Base-by-base conservation (phyloP, 805 yeast genomes). In the Isabelozyma heimii region DNA sequence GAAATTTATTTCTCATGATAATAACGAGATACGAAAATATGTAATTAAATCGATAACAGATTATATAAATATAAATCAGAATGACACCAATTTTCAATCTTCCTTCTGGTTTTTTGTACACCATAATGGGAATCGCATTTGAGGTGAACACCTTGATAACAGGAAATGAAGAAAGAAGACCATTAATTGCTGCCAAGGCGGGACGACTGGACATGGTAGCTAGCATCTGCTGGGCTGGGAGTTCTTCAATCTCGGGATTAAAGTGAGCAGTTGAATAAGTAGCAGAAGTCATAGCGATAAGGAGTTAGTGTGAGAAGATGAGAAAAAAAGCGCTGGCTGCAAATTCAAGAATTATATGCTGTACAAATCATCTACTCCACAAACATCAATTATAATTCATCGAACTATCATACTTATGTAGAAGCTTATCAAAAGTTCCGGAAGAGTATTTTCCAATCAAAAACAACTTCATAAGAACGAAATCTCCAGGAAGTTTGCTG, bases 161-260 rank as follows among this genome's bases (percentile, higher is more conserved):
- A 15, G 87, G 86, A 58, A 80, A 77, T 12, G 86, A 81, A 13
- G 84, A 82, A 40, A 80, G 59, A 52, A 82, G 65, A 3, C 86
- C 86, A 46, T 80, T 80, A 44, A 81, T 53, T 7, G 86, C 85
- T 12, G 84, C 80, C 44, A 82, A 62, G 3, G 84, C 85, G 6
- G 85, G 84, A 49, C 67, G 70, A 35, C 76, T 69, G 47, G 82
- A 72, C 51, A 80, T 61, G 52, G 69, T 76, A 42, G 84, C 83
- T 48, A 83, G 77, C 67, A 70, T 75, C n/a, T 71, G 70, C 59
- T 77, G 80, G 45, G 73, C 74, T 49, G 68, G 66, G 42, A 63
- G 55, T 52, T 63, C 66, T 15, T 45, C 44, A 42, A 46, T 15
- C 14, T 33, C 14, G 8, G 33, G n/a, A 2, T 2, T 35, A 13